Evolutionary conservation across 1,139 yeast species (phyloP), one percentile per base, ranked within the genome.

Genomic region (Tardiomyces digboiensis): DNA sequence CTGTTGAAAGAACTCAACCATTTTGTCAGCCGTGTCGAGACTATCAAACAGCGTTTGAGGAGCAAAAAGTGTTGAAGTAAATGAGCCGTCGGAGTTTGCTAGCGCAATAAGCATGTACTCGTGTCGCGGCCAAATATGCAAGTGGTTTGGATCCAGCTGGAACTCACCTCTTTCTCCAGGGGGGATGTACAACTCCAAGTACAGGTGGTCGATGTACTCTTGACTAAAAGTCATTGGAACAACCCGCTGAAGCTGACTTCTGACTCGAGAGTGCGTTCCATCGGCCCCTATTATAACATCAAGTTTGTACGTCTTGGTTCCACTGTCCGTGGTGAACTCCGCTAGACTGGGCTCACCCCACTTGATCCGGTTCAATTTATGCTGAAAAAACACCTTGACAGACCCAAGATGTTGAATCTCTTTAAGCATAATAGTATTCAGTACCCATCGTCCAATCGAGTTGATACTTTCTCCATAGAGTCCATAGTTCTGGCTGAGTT

Each of bases 81-180:
- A 88, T 7, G 95, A 82, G 0, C 93, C 93, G 58, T 86, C 94
- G 21, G 66, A 62, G 54, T 89, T 89, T 10, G 97, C 85, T 49
- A 89, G 71, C 0, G 96, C 96, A 57, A 89, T 89, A 53, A 89
- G 72, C 97, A 89, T 89, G 60, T 71, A 84, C 46, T 83, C 71
- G 47, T 80, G 78, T 42, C 97, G 72, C 3, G 97, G 97, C 97
- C 97, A 89, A 42, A 89, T 86, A 58, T 89, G 97, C 45, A 89
- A 71, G 60, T 85, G 88, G 62, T 85, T 79, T 2, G 87, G 80
- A 53, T 82, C 80, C 40, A 87, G 70, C 18, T 67, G 62, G 54
- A 77, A 82, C 36, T 58, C 53, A n/a, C 56, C 57, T 14, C 55
- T 52, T n/a, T 46, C 40, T 4, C 38, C 40, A 10, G 70, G 69